Percentiles rank a stretch among this genome's conserved stretches.
Evolutionary conservation across 2,329 filamentous ascomycete genomes (phyloP).

Genomic region (Knufia fluminis): DNA sequence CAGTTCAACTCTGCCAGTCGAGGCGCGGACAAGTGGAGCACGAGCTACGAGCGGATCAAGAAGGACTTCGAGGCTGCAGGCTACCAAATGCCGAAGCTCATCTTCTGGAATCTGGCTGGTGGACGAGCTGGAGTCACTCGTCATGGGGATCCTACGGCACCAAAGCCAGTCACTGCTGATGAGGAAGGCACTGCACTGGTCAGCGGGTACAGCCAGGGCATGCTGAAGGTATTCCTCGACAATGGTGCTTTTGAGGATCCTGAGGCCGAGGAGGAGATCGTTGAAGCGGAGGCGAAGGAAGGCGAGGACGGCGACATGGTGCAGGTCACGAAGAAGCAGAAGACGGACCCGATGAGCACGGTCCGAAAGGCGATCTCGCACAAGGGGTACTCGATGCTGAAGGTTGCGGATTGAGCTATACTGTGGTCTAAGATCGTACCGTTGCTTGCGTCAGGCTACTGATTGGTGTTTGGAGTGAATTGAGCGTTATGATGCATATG

Average conservation of each 20-base stretch:
- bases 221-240: constrained; percentile 11
- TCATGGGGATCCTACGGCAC: constrained; percentile 35
- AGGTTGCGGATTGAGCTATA: constrained; percentile 44
- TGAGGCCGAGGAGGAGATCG: constrained; percentile 31
- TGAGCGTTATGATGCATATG: too few species aligned
- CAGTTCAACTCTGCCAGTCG: constrained; percentile 42
- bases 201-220: constrained; percentile 8
- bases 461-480: too few species aligned
- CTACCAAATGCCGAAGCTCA: constrained; percentile 50
- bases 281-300: constrained; percentile 27
- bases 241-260: constrained; percentile 28
- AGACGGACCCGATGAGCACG: constrained; percentile 29
- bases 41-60: constrained; percentile 44
- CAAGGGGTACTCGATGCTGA: constrained; percentile 47
- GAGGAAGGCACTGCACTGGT: constrained; percentile 10
- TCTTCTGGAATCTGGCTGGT: constrained; percentile 35
- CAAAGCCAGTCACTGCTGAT: constrained; percentile 6
- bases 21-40: constrained; percentile 29
- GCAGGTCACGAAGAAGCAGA: constrained; percentile 23
- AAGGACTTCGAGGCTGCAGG: constrained; percentile 38
- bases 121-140: constrained; percentile 50
- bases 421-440: too few species aligned
- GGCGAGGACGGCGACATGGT: constrained; percentile 20
- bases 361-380: constrained; percentile 46
- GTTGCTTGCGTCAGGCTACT: too few species aligned